A percentile compares a stretch with the other conserved stretches of the same genome.
Evolutionary conservation across 2,329 filamentous ascomycete species (phyloP).

Genomic region (Helotiales sp.): DNA sequence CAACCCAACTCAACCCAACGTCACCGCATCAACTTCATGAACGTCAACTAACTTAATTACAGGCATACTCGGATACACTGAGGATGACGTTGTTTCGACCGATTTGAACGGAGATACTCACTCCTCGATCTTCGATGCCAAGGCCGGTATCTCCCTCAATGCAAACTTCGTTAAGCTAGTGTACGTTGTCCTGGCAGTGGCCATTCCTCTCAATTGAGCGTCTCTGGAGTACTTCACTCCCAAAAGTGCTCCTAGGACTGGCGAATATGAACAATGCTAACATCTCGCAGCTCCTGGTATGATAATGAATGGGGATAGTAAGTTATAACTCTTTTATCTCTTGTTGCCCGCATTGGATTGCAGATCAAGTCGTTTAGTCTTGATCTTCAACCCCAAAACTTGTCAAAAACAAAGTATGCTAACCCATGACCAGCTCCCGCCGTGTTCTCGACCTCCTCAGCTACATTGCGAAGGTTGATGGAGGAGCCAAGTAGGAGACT

Average conservation of each 20-base stretch:
- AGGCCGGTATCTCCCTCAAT: slow-evolving; percentile 99
- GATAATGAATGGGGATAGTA: slow-evolving; percentile 96
- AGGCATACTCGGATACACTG: slow-evolving; percentile 92
- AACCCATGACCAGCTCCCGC: slow-evolving; percentile 53
- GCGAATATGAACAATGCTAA: not conserved
- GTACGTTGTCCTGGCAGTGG: slow-evolving; percentile 61
- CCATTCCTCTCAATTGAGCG: too few species aligned
- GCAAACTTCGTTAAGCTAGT: slow-evolving; percentile 97
- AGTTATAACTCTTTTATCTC: not conserved
- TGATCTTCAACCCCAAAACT: not conserved
- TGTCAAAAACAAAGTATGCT: not conserved
- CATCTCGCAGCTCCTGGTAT: slow-evolving; percentile 82
- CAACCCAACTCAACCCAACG: not conserved
- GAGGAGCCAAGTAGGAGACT: slow-evolving; percentile 42
- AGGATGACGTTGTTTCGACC: slow-evolving; percentile 94
- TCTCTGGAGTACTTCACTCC: too few species aligned
- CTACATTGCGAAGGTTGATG: slow-evolving; percentile 81
- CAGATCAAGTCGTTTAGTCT: not conserved
- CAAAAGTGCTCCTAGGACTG: not conserved
- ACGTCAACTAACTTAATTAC: slow-evolving; percentile 24
- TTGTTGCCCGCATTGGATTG: not conserved
- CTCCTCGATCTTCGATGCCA: slow-evolving; percentile 99
- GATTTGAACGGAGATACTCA: slow-evolving; percentile 91
- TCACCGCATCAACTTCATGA: not conserved
- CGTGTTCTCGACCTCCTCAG: slow-evolving; percentile 83